Conservation (phyloP, 108 stramenopile genomes). For the Nannochloropsis salina region DNA sequence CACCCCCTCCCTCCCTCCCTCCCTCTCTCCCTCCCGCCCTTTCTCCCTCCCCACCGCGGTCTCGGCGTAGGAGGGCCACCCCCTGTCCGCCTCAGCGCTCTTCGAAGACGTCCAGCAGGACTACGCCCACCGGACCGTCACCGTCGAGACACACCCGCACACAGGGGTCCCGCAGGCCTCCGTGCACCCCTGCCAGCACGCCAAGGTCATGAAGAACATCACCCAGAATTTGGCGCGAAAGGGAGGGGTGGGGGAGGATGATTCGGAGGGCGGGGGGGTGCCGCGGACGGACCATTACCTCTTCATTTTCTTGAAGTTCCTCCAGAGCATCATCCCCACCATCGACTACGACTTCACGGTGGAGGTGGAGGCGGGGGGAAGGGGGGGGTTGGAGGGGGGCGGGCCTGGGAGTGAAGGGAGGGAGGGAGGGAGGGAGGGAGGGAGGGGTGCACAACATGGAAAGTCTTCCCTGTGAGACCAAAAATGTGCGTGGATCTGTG, state of each 20-base stretch:
- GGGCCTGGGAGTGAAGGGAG: background rate
- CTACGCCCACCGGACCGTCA: conserved; percentile 97
- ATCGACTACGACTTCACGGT: conserved; percentile 99
- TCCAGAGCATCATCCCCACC: conserved; percentile 91
- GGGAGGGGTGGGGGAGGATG: conserved; percentile 57
- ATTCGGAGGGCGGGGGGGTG: conserved; percentile 54
- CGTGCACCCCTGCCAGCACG: conserved; percentile 99
- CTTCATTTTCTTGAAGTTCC: conserved; percentile 98
- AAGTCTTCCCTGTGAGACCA: too few relatives aligned
- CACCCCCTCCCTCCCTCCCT: background rate
- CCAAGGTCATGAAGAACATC: conserved; percentile 95
- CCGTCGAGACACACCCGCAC: conserved; percentile 94
- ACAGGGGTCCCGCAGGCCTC: conserved; percentile 67
- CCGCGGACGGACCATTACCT: conserved; percentile 84
- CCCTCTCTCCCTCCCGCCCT: background rate
- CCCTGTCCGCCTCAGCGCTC: conserved; percentile 77
- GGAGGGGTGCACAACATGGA: background rate
- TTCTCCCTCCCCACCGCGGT: too few relatives aligned
- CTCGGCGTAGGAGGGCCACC: conserved; percentile 56
- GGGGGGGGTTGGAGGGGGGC: background rate
- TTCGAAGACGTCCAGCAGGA: conserved; percentile 90
- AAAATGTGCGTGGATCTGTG: too few relatives aligned
- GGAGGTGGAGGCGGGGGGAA: conserved; percentile 64
- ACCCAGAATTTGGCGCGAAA: conserved; percentile 69
- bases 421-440: background rate